Percentiles rank a stretch among this genome's conserved stretches.
Conservation (phyloP, 495 filamentous ascomycete genomes). For the Aspergillus sparsus region DNA sequence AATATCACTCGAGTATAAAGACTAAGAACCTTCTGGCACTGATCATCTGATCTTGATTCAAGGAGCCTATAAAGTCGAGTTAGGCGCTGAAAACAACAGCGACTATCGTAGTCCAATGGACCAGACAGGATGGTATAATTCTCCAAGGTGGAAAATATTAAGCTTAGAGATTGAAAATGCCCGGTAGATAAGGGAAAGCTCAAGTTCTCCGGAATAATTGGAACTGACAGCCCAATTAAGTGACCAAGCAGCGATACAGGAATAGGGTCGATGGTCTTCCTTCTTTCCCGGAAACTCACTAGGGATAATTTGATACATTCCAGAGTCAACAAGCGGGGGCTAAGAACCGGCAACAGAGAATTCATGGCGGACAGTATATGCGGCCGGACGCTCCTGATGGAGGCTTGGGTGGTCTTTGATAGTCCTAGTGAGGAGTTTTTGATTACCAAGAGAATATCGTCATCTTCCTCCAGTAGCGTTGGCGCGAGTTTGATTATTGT, state of each 20-base stretch:
- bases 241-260: conserved; percentile 27
- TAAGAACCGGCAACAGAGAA: conserved; percentile 23
- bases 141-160: conserved; percentile 66
- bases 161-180: conserved; percentile 24
- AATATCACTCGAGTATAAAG: conserved; percentile 69
- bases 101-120: conserved; percentile 26
- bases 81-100: conserved; percentile 31
- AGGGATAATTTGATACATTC: conserved; percentile 34
- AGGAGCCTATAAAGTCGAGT: conserved; percentile 35
- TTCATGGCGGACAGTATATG: conserved; percentile 29
- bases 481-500: conserved; percentile 35
- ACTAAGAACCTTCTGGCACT: conserved; percentile 25
- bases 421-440: conserved; percentile 25
- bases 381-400: conserved; percentile 30
- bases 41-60: conserved; percentile 14
- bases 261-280: conserved; percentile 28
- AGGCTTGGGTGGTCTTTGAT: conserved; percentile 33
- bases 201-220: conserved; percentile 13
- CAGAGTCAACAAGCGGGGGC: conserved; percentile 36
- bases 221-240: conserved; percentile 33
- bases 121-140: conserved; percentile 46
- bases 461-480: conserved; percentile 29
- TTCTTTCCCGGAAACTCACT: conserved; percentile 31
- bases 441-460: conserved; percentile 29
- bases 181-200: conserved; percentile 2